A percentile compares a stretch with the other conserved stretches of the same genome.
Conservation (phyloP, 495 filamentous ascomycete genomes). For the Xylaria acuta region DNA sequence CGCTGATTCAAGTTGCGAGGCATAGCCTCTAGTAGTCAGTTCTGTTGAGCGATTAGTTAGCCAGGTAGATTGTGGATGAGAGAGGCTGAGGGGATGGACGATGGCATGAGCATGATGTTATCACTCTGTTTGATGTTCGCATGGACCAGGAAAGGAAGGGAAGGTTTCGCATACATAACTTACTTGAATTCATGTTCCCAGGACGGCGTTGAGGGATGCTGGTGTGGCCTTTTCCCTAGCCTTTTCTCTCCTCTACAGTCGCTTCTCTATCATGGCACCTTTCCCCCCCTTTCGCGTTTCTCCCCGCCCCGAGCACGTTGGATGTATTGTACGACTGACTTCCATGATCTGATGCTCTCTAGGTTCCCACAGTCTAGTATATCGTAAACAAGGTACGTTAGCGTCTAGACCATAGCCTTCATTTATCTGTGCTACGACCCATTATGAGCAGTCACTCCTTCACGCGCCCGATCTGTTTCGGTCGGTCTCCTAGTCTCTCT, state of each 20-base stretch:
- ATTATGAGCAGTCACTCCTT: neutral
- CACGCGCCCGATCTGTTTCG: neutral
- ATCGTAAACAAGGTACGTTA: neutral
- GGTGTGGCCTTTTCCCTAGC: slow-evolving; percentile 8
- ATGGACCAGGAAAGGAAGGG: neutral
- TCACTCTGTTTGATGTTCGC: neutral
- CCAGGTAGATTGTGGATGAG: neutral
- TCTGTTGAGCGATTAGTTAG: slow-evolving; percentile 11
- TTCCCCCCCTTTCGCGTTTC: neutral
- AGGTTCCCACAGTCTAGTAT: neutral
- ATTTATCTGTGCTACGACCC: neutral
- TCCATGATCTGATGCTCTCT: neutral
- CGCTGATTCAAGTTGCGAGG: slow-evolving; percentile 13
- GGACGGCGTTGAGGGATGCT: slow-evolving; percentile 20
- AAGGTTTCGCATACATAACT: slow-evolving; percentile 1
- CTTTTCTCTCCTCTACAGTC: neutral
- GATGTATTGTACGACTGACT: neutral
- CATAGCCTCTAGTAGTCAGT: neutral
- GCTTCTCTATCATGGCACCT: neutral
- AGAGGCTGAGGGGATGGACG: neutral
- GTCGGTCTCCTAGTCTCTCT: neutral
- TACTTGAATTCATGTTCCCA: slow-evolving; percentile 19
- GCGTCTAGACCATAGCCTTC: neutral
- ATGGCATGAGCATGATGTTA: neutral
- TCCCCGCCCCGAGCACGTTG: neutral